Evolutionary conservation across 371 early-diverging fungal genomes (phyloP).

Genomic region (Rhizopus microsporus): DNA sequence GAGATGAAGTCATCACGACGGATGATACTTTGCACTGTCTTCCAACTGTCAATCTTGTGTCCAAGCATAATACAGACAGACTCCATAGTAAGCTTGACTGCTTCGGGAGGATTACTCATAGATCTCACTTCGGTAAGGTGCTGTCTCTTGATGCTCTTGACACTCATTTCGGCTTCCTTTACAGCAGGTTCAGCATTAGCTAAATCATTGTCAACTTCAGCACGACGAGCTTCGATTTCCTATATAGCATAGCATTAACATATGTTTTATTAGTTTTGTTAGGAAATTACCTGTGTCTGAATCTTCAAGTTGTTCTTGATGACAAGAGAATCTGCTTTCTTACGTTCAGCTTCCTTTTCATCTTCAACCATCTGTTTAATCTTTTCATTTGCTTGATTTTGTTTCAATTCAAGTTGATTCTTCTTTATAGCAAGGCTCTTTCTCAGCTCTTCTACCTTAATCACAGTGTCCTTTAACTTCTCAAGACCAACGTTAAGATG

Average conservation of each 20-base stretch:
- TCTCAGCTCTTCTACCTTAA: conserved; percentile 94
- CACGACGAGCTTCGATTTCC: conserved; percentile 80
- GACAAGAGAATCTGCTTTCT: conserved; percentile 80
- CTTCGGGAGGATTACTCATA: conserved; percentile 97
- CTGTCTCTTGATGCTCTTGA: conserved; percentile 93
- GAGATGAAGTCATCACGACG: conserved; percentile 98
- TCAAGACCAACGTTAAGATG: conserved; percentile 98
- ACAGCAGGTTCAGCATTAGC: conserved; percentile 98
- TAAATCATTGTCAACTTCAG: conserved; percentile 86
- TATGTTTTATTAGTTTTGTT: neutral
- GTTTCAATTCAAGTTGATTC: conserved; percentile 87
- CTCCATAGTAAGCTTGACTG: conserved; percentile 97
- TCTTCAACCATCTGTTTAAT: conserved; percentile 94
- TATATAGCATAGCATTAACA: conserved; percentile 13
- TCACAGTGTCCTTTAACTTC: conserved; percentile 94
- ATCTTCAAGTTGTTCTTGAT: conserved; percentile 79
- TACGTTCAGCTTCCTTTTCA: conserved; percentile 94
- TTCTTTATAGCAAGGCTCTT: conserved; percentile 87
- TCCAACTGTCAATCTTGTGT: conserved; percentile 84
- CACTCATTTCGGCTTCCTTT: conserved; percentile 92
- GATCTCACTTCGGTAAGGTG: conserved; percentile 98
- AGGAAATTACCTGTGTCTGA: conserved; percentile 60
- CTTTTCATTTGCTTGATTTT: conserved; percentile 91
- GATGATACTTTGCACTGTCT: conserved; percentile 86
- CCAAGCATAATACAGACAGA: conserved; percentile 96